Evolutionary conservation across 2,329 filamentous ascomycete genomes (phyloP).

Genomic region (Tolypocladium inflatum): DNA sequence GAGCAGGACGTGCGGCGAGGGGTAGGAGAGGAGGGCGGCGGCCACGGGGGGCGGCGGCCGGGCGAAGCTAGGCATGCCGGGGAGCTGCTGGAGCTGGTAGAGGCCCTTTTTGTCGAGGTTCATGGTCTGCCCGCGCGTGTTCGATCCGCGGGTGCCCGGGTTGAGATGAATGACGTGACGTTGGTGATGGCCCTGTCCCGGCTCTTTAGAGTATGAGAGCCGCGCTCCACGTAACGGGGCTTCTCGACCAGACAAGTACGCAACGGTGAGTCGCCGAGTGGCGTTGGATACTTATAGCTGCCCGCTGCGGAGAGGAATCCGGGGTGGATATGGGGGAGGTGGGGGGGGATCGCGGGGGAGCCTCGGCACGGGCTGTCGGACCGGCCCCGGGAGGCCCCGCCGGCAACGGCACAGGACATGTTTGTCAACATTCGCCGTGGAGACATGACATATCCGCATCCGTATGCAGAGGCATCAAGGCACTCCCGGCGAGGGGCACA

Average conservation of each 20-base stretch:
- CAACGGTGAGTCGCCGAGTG: not conserved
- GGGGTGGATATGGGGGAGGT: not conserved
- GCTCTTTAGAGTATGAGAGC: not conserved
- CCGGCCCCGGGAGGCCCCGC: too few species aligned
- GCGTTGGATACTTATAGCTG: not conserved
- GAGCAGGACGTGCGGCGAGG: constrained; percentile 43
- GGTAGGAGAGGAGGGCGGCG: constrained; percentile 37
- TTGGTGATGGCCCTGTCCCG: not conserved
- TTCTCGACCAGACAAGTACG: not conserved
- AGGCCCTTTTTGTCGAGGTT: constrained; percentile 7
- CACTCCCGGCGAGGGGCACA: too few species aligned
- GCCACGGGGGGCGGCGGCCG: constrained; percentile 30
- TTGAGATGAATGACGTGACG: not conserved
- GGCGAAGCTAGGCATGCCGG: constrained; percentile 17
- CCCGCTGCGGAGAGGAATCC: not conserved
- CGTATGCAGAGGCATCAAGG: too few species aligned
- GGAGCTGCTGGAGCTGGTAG: not conserved
- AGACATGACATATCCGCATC: not conserved
- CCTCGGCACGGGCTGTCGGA: not conserved
- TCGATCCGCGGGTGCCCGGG: not conserved
- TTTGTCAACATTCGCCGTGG: not conserved
- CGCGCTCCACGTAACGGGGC: not conserved
- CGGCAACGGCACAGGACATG: not conserved
- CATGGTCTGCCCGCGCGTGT: not conserved
- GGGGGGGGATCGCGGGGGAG: not conserved